These are phyloP conservation scores for Colletotrichum sp. DNA, from an alignment of 2,329 filamentous ascomycete species.

Conservation along the genomic window DNA sequence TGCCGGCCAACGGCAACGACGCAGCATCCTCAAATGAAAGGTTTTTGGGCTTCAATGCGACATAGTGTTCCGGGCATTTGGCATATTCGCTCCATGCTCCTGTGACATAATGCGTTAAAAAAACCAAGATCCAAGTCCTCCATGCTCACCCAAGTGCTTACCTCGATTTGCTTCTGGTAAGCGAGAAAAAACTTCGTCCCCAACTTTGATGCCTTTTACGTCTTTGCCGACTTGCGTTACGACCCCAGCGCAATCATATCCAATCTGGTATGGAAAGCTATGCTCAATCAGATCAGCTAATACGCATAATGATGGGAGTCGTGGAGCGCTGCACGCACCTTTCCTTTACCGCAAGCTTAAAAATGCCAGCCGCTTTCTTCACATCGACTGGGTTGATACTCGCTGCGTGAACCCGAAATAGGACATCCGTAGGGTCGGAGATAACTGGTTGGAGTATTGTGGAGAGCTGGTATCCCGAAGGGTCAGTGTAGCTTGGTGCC, in stretches of 20 bases:
- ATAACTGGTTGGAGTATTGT: not conserved
- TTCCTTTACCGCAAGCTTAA: not conserved
- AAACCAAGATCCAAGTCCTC: fast-evolving
- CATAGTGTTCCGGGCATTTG: not conserved
- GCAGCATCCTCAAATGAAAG: not conserved
- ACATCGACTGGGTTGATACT: not conserved
- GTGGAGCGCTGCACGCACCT: not conserved
- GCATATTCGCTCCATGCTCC: not conserved
- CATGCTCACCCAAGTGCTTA: fast-evolving
- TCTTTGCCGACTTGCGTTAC: not conserved
- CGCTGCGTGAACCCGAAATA: not conserved
- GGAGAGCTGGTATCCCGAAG: not conserved
- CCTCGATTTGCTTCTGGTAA: not conserved
- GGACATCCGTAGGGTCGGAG: not conserved
- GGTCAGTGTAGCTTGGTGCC: not conserved
- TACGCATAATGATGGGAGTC: not conserved
- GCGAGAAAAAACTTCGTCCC: not conserved
- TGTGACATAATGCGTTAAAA: fast-evolving
- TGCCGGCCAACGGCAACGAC: not conserved
- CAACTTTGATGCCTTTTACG: not conserved
- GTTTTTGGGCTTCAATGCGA: not conserved
- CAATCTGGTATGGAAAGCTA: not conserved
- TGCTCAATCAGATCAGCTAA: not conserved
- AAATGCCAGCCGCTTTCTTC: not conserved
- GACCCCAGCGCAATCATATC: not conserved